Evolutionary conservation across 768 basidiomycete species (phyloP).

Genomic region (Mrakia blollopis): DNA sequence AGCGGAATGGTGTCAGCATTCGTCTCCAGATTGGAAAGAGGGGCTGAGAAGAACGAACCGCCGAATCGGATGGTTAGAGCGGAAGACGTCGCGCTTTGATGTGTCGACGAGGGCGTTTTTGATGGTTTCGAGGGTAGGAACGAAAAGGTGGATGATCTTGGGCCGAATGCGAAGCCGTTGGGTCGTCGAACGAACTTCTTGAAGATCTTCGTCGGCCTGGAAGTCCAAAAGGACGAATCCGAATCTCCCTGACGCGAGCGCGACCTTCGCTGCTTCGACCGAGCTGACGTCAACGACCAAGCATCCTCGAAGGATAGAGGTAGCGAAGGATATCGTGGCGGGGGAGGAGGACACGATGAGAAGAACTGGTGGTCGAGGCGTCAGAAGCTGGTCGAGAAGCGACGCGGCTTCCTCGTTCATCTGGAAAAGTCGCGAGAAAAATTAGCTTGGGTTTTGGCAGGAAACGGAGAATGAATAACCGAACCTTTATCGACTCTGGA

Average conservation of each 20-base stretch:
- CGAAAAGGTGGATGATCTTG: conserved; percentile 12
- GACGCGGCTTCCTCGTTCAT: conserved; percentile 6
- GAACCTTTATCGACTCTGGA: neutral
- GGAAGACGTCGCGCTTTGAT: neutral
- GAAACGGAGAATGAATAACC: conserved; percentile 37
- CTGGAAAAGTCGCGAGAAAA: conserved; percentile 44
- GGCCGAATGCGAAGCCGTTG: neutral
- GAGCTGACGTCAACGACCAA: neutral
- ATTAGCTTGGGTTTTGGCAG: conserved; percentile 47
- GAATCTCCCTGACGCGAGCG: neutral
- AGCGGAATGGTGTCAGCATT: neutral
- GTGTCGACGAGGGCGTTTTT: conserved; percentile 4
- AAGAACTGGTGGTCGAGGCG: neutral
- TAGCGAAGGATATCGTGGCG: neutral
- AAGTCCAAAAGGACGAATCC: neutral
- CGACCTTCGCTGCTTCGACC: neutral
- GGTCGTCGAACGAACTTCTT: neutral
- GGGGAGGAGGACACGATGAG: conserved; percentile 9
- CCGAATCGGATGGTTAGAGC: conserved; percentile 6
- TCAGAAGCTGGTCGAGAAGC: neutral
- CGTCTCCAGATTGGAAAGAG: neutral
- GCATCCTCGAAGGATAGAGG: neutral
- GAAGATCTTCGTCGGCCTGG: conserved; percentile 3
- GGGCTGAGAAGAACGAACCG: neutral
- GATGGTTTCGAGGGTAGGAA: conserved; percentile 9